A percentile compares a stretch with the other conserved stretches of the same genome.
Conservation (phyloP, 192 early-diverging fungal species). For the Obelidium mucronatum region DNA sequence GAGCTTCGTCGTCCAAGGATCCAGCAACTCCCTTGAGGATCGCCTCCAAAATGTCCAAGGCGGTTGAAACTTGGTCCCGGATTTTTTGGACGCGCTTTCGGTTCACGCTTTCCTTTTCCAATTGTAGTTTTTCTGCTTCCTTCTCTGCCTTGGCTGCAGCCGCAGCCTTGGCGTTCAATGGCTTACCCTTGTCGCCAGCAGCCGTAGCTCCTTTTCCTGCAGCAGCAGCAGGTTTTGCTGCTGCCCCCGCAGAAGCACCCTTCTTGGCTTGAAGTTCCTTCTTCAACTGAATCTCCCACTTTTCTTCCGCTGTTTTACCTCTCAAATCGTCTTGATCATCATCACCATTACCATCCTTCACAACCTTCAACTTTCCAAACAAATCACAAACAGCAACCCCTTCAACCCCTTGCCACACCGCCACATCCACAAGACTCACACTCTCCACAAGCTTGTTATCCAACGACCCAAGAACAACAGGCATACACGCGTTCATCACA, state of each 20-base stretch:
- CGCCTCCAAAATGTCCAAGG: conserved; percentile 71
- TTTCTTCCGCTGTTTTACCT: conserved; percentile 66
- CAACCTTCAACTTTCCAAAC: conserved; percentile 25
- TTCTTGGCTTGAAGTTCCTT: conserved; percentile 76
- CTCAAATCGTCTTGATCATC: conserved; percentile 11
- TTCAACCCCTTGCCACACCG: conserved; percentile 76
- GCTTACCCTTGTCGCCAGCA: conserved; percentile 24
- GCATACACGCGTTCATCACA: conserved; percentile 56
- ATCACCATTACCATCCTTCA: neutral
- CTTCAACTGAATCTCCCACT: conserved; percentile 80
- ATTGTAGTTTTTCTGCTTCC: conserved; percentile 72
- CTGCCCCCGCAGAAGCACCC: conserved; percentile 35
- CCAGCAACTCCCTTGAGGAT: conserved; percentile 65
- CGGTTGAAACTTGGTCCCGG: conserved; percentile 58
- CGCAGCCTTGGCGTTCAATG: conserved; percentile 52
- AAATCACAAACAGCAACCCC: conserved; percentile 70
- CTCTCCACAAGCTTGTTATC: conserved; percentile 50
- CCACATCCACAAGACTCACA: conserved; percentile 67
- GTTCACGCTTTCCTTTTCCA: conserved; percentile 75
- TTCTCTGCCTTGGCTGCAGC: conserved; percentile 76
- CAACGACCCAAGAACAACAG: conserved; percentile 56
- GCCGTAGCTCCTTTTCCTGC: neutral
- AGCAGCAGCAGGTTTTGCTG: neutral
- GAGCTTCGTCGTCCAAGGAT: conserved; percentile 61
- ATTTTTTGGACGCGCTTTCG: conserved; percentile 68